These are phyloP conservation scores for Ormosia emarginata DNA, from an alignment of 306 rosid species.

Conservation along the genomic window DNA sequence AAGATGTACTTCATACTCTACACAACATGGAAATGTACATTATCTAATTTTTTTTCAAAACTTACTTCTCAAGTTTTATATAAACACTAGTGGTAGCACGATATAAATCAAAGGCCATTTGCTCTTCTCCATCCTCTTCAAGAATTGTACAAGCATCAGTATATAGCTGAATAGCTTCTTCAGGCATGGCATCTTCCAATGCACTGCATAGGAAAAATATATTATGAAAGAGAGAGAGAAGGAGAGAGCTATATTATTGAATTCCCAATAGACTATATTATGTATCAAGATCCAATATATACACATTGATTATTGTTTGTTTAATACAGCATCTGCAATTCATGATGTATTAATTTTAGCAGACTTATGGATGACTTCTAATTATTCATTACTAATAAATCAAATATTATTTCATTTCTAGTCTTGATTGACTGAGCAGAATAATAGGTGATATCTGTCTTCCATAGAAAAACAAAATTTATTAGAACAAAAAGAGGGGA, in stretches of 20 bases:
- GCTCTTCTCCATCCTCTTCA: slow-evolving; percentile 89
- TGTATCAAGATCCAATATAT: neutral
- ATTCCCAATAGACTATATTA: neutral
- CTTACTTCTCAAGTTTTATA: slow-evolving; percentile 87
- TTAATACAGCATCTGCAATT: neutral
- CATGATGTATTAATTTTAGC: neutral
- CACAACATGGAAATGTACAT: neutral
- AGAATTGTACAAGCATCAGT: slow-evolving; percentile 79
- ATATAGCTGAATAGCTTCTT: slow-evolving; percentile 83
- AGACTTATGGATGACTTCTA: neutral
- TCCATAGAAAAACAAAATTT: too few relatives aligned
- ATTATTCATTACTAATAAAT: too few relatives aligned
- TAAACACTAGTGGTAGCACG: slow-evolving; percentile 69
- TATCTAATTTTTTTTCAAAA: slow-evolving; percentile 1
- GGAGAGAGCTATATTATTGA: neutral
- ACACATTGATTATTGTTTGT: neutral
- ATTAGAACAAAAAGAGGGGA: too few relatives aligned
- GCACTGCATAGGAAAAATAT: slow-evolving; percentile 49
- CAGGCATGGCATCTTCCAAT: slow-evolving; percentile 73
- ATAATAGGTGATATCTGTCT: too few relatives aligned
- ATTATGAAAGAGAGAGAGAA: neutral
- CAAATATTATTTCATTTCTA: too few relatives aligned
- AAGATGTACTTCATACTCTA: slow-evolving; percentile 8
- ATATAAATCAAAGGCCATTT: slow-evolving; percentile 93
- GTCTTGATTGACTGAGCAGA: too few relatives aligned